phyloP scores from a whole-genome alignment of 768 basidiomycete genomes.

The Lactifluus pinguis region DNA sequence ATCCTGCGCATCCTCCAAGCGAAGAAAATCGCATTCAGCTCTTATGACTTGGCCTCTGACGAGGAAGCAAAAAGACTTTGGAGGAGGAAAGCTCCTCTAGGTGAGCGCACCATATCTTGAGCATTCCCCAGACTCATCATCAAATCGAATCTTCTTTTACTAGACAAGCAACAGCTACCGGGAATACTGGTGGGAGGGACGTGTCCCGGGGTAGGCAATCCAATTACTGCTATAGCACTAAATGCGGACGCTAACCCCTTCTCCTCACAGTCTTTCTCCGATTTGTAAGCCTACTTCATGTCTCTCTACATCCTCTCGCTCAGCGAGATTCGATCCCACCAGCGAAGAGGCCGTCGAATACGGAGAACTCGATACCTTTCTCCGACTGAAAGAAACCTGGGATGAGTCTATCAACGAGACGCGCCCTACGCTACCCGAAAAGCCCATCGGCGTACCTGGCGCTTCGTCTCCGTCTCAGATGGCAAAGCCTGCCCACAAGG shows the following conservation, averaged over 20 bases:
- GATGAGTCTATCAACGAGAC: conserved; percentile 50
- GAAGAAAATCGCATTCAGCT: conserved; percentile 75
- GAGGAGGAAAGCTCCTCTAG: conserved; percentile 69
- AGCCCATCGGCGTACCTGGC: conserved; percentile 75
- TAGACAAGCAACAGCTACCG: conserved; percentile 79
- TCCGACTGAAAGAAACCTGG: conserved; percentile 67
- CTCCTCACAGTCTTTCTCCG: conserved; percentile 47
- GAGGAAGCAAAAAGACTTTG: conserved; percentile 71
- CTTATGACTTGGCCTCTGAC: conserved; percentile 81
- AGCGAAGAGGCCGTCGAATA: conserved; percentile 85
- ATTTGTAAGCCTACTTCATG: conserved; percentile 48
- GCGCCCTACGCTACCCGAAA: conserved; percentile 41
- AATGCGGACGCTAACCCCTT: conserved; percentile 1
- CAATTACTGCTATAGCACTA: background rate
- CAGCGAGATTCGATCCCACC: background rate
- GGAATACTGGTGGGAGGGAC: conserved; percentile 72
- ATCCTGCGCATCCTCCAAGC: conserved; percentile 75
- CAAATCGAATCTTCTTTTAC: background rate
- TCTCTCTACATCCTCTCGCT: conserved; percentile 5
- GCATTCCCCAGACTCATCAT: background rate
- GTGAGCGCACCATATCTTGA: conserved; percentile 28
- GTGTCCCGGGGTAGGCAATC: conserved; percentile 55
- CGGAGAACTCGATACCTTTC: conserved; percentile 58
- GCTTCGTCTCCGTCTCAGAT: conserved; percentile 67
- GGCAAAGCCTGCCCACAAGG: conserved; percentile 62